Evolutionary conservation across 2,329 filamentous ascomycete species (phyloP), one percentile per base, ranked within the genome.

Genomic region (Orbilia blumenaviensis): DNA sequence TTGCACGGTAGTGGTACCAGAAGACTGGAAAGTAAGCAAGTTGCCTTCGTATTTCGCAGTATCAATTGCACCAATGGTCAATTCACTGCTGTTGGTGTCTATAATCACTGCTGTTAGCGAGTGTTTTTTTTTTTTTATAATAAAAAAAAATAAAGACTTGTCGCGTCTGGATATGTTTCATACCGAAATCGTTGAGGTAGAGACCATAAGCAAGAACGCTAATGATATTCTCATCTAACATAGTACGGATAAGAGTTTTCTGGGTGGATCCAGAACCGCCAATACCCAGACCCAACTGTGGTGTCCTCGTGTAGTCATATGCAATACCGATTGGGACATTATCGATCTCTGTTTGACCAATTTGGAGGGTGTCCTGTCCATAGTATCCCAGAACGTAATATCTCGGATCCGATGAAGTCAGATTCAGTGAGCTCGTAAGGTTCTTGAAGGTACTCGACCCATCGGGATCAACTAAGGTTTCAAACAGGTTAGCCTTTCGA

Each of bases 261-360:
- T 72, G 8, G 3, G 66, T 72, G 10, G 73, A 63, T n/a, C 66
- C 60, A 21, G 73, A 72, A 14, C 73, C 66, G 21, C 66, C 67
- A 34, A 77, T 63, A 10, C 73, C 73, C 50, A 77, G 27, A 7
- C 73, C 73, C 29, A 77, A 41, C 29, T 71, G 73, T 2, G 73
- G 73, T 29, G 73, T 71, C 16, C 66, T 50, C 7, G 73, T 66
- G 25, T 72, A 77, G 21, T 66, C 46, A 18, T 52, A 66, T 25
- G 66, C 73, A n/a, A 77, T 72, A 52, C 73, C 73, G 16, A 77
- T 66, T 2, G 73, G 66, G 25, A 77, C 73, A 58, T 77, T 77
- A 5, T 66, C 60, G 29, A 77, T 56, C n/a, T 77, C 67, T 10
- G 73, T 77, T 46, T 77, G 73, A 5, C 73, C 73, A 16, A 77